Conservation (phyloP, 202 grass and related monocot species). For the Eragrostis tef region DNA sequence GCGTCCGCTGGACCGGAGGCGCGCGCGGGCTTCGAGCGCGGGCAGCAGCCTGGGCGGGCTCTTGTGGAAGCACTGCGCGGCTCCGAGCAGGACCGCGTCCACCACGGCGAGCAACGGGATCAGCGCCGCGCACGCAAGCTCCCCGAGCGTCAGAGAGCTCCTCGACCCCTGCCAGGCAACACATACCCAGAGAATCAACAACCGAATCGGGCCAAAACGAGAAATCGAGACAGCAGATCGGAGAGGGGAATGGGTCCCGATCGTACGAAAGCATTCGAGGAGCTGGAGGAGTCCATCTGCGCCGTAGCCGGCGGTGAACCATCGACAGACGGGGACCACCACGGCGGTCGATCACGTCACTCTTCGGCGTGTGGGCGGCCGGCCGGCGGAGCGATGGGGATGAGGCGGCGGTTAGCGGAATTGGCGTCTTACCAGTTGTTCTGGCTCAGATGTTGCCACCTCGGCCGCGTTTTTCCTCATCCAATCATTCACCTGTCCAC, state of each 20-base stretch:
- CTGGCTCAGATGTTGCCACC: not conserved
- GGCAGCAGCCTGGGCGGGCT: constrained; percentile 32
- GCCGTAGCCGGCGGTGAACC: constrained; percentile 33
- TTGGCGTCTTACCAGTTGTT: not conserved
- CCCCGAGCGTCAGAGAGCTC: constrained; percentile 53
- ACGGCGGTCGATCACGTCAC: not conserved
- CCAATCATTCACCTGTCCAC: constrained; percentile 38
- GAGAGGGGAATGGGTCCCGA: not conserved
- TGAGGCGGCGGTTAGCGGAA: not conserved
- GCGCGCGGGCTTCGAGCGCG: not conserved
- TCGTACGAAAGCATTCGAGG: constrained; percentile 34
- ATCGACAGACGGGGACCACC: constrained; percentile 20
- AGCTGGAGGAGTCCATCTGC: constrained; percentile 49
- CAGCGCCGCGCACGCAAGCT: constrained; percentile 42
- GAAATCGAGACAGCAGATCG: constrained; percentile 1
- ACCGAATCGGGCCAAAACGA: not conserved
- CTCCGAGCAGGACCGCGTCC: constrained; percentile 41
- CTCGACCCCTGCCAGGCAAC: constrained; percentile 39
- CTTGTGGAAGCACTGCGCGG: constrained; percentile 54
- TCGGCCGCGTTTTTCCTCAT: not conserved
- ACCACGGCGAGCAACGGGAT: constrained; percentile 47
- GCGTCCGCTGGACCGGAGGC: not conserved
- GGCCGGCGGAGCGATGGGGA: constrained; percentile 9
- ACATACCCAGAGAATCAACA: not conserved
- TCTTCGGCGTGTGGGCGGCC: not conserved